Percentiles rank a stretch among this genome's conserved stretches.
phyloP scores from a whole-genome alignment of 805 yeast genomes.

The Kodamaea leandrae region DNA sequence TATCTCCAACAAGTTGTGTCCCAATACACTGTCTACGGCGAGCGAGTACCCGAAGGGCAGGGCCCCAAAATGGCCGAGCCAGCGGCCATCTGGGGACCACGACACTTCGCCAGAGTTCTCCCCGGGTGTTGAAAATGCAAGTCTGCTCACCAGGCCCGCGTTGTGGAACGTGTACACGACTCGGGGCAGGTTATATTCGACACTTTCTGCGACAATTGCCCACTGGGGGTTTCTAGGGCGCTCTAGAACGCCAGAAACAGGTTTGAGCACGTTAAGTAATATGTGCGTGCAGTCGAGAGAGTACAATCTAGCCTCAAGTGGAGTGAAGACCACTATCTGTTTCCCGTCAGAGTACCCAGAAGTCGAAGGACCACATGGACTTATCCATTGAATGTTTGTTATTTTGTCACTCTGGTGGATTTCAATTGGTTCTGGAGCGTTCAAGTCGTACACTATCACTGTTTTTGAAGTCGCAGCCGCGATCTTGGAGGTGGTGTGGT shows the following conservation, averaged over 20 bases:
- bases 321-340: conserved; percentile 33
- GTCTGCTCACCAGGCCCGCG: conserved; percentile 29
- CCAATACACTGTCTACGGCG: conserved; percentile 27
- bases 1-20: conserved; percentile 10
- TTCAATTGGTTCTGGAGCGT: conserved; percentile 24
- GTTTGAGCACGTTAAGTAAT: conserved; percentile 33
- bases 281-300: conserved; percentile 37
- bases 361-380: conserved; percentile 14
- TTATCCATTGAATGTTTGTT: conserved; percentile 34
- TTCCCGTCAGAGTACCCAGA: conserved; percentile 32
- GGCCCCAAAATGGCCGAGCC: conserved; percentile 30
- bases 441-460: conserved; percentile 4
- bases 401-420: conserved; percentile 35
- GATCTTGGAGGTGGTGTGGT: conserved; percentile 22
- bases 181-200: conserved; percentile 19
- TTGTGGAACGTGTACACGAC: conserved; percentile 30
- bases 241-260: conserved; percentile 22
- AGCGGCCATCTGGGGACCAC: conserved; percentile 37
- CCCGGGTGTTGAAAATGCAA: conserved; percentile 11
- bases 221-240: conserved; percentile 22
- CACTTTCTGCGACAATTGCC: conserved; percentile 29
- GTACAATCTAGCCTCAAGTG: conserved; percentile 31
- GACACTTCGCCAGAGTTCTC: conserved; percentile 10
- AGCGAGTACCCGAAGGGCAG: conserved; percentile 28
- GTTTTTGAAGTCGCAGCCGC: conserved; percentile 19